Evolutionary conservation across 441 rosid genomes (phyloP).

Genomic region (Gossypium gossypioides): DNA sequence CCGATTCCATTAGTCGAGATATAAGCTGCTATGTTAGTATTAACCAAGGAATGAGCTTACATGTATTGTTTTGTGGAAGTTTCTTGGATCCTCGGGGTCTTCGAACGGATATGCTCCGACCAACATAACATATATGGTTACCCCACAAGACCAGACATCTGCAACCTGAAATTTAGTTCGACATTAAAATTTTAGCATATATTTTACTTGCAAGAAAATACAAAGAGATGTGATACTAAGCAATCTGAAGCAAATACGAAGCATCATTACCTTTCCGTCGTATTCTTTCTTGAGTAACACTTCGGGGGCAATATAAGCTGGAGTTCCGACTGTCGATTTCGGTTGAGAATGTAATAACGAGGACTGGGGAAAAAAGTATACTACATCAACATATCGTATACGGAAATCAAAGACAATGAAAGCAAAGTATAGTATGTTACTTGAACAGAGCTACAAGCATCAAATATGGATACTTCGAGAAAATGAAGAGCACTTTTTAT

Average conservation of each 20-base stretch:
- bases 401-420: background rate
- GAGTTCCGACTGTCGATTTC: slow-evolving; percentile 97
- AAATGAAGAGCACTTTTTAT: background rate
- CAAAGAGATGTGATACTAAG: too few relatives aligned
- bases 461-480: background rate
- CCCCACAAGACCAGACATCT: slow-evolving; percentile 99
- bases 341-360: slow-evolving; percentile 93
- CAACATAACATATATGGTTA: slow-evolving; percentile 84
- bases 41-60: slow-evolving; percentile 28
- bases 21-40: background rate
- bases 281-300: slow-evolving; percentile 88
- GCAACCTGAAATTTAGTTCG: slow-evolving; percentile 49
- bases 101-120: slow-evolving; percentile 98
- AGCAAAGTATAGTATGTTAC: background rate
- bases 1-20: slow-evolving; percentile 9
- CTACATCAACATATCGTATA: background rate
- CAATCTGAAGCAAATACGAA: background rate
- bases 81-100: slow-evolving; percentile 92
- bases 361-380: slow-evolving; percentile 39
- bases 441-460: background rate
- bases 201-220: background rate
- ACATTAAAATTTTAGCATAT: slow-evolving; percentile 5
- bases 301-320: slow-evolving; percentile 97
- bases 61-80: slow-evolving; percentile 76
- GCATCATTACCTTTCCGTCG: slow-evolving; percentile 73